These are phyloP conservation scores for Amesomyces nigricolor DNA, from an alignment of 2,329 filamentous ascomycete species.

Conservation along the genomic window DNA sequence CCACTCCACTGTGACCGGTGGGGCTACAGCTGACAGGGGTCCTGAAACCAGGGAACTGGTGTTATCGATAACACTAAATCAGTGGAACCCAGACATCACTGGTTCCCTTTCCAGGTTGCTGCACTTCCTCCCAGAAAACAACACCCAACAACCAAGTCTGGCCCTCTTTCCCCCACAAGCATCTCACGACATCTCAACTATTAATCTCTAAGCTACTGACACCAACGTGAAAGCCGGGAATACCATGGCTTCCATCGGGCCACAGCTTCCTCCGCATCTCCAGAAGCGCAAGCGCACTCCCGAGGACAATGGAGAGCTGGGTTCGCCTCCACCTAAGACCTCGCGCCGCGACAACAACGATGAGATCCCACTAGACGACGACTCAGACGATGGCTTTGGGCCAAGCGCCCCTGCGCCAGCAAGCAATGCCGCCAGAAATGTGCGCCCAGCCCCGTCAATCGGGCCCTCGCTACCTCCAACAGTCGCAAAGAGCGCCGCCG, in stretches of 20 bases:
- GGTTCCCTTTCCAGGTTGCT: no score
- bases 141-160: no score
- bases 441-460: conserved; percentile 20
- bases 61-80: conserved; percentile 3
- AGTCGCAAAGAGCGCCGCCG: conserved; percentile 7
- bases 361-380: conserved; percentile 43
- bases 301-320: conserved; percentile 35
- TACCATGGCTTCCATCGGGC: conserved; percentile 64
- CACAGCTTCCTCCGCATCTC: conserved; percentile 62
- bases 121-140: no score
- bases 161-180: no score
- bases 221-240: not conserved
- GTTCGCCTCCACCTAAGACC: conserved; percentile 42
- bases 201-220: no score
- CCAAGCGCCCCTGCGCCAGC: conserved; percentile 31
- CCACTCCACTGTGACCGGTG: not conserved
- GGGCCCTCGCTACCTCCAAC: conserved; percentile 27
- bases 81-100: not conserved
- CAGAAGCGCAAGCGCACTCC: conserved; percentile 56
- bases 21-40: not conserved
- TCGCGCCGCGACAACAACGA: conserved; percentile 45
- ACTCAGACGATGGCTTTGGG: conserved; percentile 40
- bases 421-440: not conserved
- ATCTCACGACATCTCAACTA: no score
- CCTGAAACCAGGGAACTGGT: not conserved